Evolutionary conservation across 371 early-diverging fungal genomes (phyloP).

Genomic region (Saksenaea vasiformis): DNA sequence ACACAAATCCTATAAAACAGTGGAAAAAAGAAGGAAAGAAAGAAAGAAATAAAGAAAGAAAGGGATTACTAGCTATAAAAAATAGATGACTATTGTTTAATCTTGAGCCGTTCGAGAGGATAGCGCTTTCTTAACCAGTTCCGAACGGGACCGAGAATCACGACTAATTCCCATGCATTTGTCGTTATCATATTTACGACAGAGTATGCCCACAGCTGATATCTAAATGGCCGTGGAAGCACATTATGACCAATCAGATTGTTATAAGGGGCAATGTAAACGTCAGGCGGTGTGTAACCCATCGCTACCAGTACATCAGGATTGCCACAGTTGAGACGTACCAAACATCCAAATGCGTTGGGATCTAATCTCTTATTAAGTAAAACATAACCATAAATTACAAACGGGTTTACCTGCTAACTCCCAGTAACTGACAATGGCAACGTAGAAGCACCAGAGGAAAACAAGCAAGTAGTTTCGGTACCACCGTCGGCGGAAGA

Average conservation of each 20-base stretch:
- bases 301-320: slow-evolving; percentile 44
- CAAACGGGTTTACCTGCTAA: slow-evolving; percentile 64
- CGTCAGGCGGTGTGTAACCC: slow-evolving; percentile 54
- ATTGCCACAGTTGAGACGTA: slow-evolving; percentile 78
- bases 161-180: slow-evolving; percentile 36
- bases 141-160: slow-evolving; percentile 41
- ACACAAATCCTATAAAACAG: too few species aligned
- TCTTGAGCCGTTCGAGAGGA: slow-evolving; percentile 15
- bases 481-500: slow-evolving; percentile 60
- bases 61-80: neutral
- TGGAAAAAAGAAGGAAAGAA: too few species aligned
- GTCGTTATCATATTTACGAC: slow-evolving; percentile 36
- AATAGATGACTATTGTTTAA: slow-evolving; percentile 12
- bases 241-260: slow-evolving; percentile 69
- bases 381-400: too few species aligned
- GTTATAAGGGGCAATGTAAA: slow-evolving; percentile 63
- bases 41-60: too few species aligned
- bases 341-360: slow-evolving; percentile 66
- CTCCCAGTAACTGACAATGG: slow-evolving; percentile 60
- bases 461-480: slow-evolving; percentile 60
- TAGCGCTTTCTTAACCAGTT: slow-evolving; percentile 21
- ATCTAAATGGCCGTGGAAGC: slow-evolving; percentile 62
- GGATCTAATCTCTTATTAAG: slow-evolving; percentile 50
- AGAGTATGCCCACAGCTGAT: slow-evolving; percentile 50
- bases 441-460: slow-evolving; percentile 56